Evolutionary conservation across 2,329 filamentous ascomycete species (phyloP).

Genomic region (Xylaria sp.): DNA sequence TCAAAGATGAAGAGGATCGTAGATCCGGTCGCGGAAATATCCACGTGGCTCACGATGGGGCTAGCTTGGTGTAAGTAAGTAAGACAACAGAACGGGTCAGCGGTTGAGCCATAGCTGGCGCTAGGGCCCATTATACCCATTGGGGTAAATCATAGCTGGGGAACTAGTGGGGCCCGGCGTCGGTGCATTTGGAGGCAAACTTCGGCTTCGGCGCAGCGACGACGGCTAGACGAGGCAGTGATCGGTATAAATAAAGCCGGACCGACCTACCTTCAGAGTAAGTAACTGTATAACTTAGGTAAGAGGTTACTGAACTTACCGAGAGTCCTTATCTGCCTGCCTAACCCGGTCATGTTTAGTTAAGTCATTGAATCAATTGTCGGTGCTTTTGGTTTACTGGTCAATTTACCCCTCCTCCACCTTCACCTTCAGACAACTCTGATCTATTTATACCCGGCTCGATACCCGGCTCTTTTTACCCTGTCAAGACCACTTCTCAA

Average conservation of each 20-base stretch:
- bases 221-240: conserved; percentile 32
- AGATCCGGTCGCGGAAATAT: conserved; percentile 3
- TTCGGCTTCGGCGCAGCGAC: conserved; percentile 10
- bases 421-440: neutral
- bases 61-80: neutral
- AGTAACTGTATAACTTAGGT: neutral
- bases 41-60: neutral
- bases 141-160: neutral
- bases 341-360: neutral
- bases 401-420: neutral
- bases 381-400: neutral
- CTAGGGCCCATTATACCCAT: neutral
- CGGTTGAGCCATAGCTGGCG: too few species aligned
- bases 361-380: neutral
- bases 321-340: neutral
- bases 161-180: conserved; percentile 4
- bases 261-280: neutral
- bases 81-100: too few species aligned
- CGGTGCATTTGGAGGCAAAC: conserved; percentile 8
- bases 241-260: conserved; percentile 22
- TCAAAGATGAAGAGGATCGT: neutral
- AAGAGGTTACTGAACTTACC: neutral
- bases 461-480: neutral
- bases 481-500: neutral
- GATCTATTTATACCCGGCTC: neutral